A percentile compares a stretch with the other conserved stretches of the same genome.
These are phyloP conservation scores for Podaxis sp. DNA, from an alignment of 768 basidiomycete species.

Conservation along the genomic window DNA sequence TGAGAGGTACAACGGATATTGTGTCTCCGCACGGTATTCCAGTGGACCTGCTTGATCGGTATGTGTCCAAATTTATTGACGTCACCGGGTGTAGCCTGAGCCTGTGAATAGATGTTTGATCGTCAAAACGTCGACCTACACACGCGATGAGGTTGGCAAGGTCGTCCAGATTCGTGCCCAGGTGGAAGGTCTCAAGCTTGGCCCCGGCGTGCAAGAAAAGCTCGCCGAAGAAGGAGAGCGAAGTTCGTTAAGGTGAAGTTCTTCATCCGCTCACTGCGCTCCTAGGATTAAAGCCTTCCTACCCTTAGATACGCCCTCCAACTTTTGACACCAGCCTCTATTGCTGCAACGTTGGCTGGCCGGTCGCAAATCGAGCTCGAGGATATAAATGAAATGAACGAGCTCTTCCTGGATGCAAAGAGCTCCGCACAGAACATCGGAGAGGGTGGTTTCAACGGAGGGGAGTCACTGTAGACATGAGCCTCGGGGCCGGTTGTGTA, in stretches of 20 bases:
- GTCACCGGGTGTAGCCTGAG: conserved; percentile 8
- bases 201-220: conserved; percentile 73
- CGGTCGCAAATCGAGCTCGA: conserved; percentile 81
- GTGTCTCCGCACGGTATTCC: conserved; percentile 92
- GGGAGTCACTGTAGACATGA: neutral
- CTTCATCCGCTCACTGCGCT: neutral
- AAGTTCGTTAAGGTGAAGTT: conserved; percentile 70
- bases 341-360: conserved; percentile 77
- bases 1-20: conserved; percentile 92
- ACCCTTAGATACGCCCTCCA: conserved; percentile 80
- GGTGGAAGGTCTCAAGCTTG: conserved; percentile 81
- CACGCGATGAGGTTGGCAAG: conserved; percentile 78
- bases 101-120: conserved; percentile 73
- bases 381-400: conserved; percentile 92
- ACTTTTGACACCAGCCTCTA: conserved; percentile 86
- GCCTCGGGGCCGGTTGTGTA: neutral
- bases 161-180: conserved; percentile 86
- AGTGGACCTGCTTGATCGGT: conserved; percentile 91
- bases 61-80: conserved; percentile 23
- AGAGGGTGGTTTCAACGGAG: conserved; percentile 27
- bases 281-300: neutral
- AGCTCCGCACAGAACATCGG: conserved; percentile 62
- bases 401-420: conserved; percentile 94
- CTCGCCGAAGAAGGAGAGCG: conserved; percentile 81
- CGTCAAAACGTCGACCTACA: conserved; percentile 87